phyloP scores from a whole-genome alignment of 1,284 basidiomycete genomes.

The Fomes fomentarius region DNA sequence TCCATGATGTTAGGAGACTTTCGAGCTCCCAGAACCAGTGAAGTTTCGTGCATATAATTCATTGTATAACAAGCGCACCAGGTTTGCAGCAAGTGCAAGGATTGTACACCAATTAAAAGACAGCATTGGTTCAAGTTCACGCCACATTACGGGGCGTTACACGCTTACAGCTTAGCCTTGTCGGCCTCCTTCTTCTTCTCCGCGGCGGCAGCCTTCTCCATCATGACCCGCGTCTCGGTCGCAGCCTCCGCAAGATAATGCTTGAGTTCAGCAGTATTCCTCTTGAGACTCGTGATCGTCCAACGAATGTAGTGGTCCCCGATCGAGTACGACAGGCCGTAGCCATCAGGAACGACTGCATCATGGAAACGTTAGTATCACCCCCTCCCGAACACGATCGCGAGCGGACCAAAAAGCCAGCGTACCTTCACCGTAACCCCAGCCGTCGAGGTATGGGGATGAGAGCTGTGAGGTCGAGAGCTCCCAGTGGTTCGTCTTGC shows the following conservation, averaged over 20 bases:
- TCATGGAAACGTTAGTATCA: conserved; percentile 1
- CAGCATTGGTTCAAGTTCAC: neutral
- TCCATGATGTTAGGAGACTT: too few relatives aligned
- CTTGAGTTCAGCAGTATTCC: conserved; percentile 64
- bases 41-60: too few relatives aligned
- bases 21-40: too few relatives aligned
- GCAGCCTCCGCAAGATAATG: conserved; percentile 82
- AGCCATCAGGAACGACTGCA: conserved; percentile 88
- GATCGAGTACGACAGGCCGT: conserved; percentile 92
- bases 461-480: conserved; percentile 91
- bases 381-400: too few relatives aligned
- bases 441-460: conserved; percentile 85
- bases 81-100: neutral
- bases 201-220: conserved; percentile 62
- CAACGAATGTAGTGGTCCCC: conserved; percentile 88
- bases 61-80: neutral
- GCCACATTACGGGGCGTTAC: neutral
- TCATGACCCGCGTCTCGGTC: conserved; percentile 74
- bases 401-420: too few relatives aligned
- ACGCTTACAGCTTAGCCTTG: conserved; percentile 34
- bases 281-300: conserved; percentile 87
- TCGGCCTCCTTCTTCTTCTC: conserved; percentile 28
- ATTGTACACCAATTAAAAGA: neutral
- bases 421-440: conserved; percentile 96
- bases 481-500: conserved; percentile 86